A percentile compares a stretch with the other conserved stretches of the same genome.
Evolutionary conservation across 2,329 filamentous ascomycete genomes (phyloP).

Genomic region (Hypoxylon sp.): DNA sequence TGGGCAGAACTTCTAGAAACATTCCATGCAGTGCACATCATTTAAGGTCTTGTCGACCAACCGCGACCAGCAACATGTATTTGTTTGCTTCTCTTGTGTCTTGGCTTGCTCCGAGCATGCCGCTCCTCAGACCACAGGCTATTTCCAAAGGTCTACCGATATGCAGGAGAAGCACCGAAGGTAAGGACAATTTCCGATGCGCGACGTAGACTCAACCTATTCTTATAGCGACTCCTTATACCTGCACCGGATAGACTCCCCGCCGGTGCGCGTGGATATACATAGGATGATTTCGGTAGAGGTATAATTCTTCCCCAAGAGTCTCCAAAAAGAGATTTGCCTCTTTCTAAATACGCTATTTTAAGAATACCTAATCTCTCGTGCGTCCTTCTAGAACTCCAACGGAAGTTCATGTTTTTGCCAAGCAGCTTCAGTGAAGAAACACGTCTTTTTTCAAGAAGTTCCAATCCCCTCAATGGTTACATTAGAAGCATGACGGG

Average conservation of each 20-base stretch:
- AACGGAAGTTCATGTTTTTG: constrained; percentile 13
- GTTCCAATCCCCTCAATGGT: constrained; percentile 6
- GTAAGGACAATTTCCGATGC: constrained; percentile 32
- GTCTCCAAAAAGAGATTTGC: constrained; percentile 11
- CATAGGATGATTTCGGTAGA: constrained; percentile 32
- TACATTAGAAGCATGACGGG: constrained; percentile 19
- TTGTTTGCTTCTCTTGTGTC: constrained; percentile 32
- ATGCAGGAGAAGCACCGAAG: constrained; percentile 32
- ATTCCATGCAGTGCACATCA: constrained; percentile 52
- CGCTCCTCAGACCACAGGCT: constrained; percentile 31
- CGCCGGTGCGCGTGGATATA: constrained; percentile 29
- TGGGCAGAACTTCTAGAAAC: constrained; percentile 50
- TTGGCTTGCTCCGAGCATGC: constrained; percentile 29
- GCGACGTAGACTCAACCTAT: constrained; percentile 30
- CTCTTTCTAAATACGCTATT: neutral
- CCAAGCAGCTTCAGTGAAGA: neutral
- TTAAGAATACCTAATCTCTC: constrained; percentile 5
- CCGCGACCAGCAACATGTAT: constrained; percentile 24
- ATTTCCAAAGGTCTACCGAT: constrained; percentile 36
- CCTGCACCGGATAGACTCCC: constrained; percentile 39
- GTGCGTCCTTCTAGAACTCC: constrained; percentile 11
- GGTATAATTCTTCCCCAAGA: constrained; percentile 6
- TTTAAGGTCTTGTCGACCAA: constrained; percentile 32
- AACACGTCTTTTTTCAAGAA: constrained; percentile 3
- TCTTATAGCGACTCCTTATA: constrained; percentile 14